Conservation (phyloP, 75 land plant genomes). For the Cupressus sempervirens region DNA sequence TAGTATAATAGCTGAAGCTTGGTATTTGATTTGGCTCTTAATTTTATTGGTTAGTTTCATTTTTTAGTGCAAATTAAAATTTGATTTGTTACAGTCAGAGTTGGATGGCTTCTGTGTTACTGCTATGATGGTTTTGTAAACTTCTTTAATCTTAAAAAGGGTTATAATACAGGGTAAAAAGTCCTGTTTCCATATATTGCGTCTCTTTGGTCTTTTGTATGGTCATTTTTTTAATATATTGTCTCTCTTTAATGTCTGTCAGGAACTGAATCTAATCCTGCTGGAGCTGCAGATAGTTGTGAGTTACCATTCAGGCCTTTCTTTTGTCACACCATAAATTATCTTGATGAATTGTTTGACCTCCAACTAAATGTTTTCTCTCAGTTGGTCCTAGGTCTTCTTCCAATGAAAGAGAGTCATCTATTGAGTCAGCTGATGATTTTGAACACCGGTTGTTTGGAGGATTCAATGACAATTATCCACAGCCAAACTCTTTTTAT, state of each 20-base stretch:
- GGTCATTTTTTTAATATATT: not conserved
- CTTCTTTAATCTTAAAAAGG: not conserved
- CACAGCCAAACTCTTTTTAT: conserved; percentile 29
- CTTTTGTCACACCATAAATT: not conserved
- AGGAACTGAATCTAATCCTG: conserved; percentile 2
- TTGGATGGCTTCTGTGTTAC: no score
- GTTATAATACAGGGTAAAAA: not conserved
- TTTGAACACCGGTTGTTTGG: conserved; percentile 51
- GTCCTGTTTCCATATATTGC: not conserved
- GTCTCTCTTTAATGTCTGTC: not conserved
- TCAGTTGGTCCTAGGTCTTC: conserved; percentile 9
- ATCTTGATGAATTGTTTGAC: not conserved
- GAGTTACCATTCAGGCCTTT: not conserved
- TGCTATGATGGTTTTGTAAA: not conserved
- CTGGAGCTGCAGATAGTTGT: conserved; percentile 3
- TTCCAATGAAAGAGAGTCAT: not conserved
- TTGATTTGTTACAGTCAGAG: no score
- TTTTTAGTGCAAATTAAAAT: no score
- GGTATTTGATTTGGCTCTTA: no score
- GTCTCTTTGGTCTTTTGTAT: not conserved
- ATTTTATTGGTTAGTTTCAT: no score
- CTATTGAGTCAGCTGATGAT: conserved; percentile 40
- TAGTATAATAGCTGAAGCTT: no score
- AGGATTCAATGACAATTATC: conserved; percentile 10
- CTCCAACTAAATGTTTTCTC: not conserved